Conservation (phyloP, 1,284 basidiomycete genomes). For the Moesziomyces antarcticus region DNA sequence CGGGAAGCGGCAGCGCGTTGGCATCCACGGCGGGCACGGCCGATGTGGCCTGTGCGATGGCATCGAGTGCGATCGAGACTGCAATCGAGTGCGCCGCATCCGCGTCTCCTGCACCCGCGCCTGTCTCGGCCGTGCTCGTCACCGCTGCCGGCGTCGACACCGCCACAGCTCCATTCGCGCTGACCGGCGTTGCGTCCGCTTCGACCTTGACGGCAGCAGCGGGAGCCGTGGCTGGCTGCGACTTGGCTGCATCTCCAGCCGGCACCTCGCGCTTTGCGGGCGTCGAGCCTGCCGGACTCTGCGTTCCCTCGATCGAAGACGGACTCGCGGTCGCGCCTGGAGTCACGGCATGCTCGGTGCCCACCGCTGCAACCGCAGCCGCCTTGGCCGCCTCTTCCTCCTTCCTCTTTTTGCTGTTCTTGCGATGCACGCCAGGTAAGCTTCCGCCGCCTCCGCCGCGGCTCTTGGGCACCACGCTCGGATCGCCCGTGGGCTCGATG, state of each 20-base stretch:
- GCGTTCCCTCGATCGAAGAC: constrained; percentile 6
- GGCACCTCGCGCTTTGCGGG: constrained; percentile 3
- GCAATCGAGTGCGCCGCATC: constrained; percentile 26
- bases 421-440: constrained; percentile 53
- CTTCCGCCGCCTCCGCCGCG: constrained; percentile 58
- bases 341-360: neutral
- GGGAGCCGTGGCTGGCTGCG: neutral
- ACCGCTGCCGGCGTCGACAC: neutral
- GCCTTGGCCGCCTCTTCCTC: constrained; percentile 32
- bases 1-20: constrained; percentile 19
- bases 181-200: too few species aligned
- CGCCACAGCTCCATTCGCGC: neutral
- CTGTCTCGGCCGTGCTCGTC: neutral
- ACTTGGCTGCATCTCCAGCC: neutral
- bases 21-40: constrained; percentile 9
- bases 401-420: constrained; percentile 51
- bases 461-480: constrained; percentile 53
- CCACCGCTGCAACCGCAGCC: constrained; percentile 9
- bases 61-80: constrained; percentile 31
- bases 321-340: constrained; percentile 7
- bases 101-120: neutral
- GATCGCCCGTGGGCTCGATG: constrained; percentile 56
- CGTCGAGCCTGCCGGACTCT: constrained; percentile 6
- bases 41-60: constrained; percentile 25
- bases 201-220: constrained; percentile 16